A percentile compares a stretch with the other conserved stretches of the same genome.
phyloP scores from a whole-genome alignment of 2,329 filamentous ascomycete genomes.

The Ophiostoma quercus region DNA sequence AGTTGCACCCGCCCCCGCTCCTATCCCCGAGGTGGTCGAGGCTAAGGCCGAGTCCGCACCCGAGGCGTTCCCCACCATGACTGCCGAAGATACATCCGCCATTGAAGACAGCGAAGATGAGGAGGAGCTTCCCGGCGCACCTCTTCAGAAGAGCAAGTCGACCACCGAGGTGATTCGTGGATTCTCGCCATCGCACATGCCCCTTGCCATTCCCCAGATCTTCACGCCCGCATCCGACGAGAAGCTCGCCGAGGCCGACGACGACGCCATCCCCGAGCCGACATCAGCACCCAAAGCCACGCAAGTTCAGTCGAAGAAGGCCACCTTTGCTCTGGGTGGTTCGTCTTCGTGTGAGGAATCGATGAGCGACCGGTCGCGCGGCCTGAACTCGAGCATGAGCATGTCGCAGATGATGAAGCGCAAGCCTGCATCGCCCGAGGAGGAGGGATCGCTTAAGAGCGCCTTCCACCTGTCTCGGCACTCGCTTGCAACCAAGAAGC shows the following conservation, averaged over 20 bases:
- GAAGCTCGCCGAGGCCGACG: constrained; percentile 28
- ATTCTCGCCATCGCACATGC: constrained; percentile 70
- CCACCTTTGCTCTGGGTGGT: constrained; percentile 67
- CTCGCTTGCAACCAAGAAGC: constrained; percentile 59
- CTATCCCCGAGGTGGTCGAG: not conserved
- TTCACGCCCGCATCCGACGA: not conserved
- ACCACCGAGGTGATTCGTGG: constrained; percentile 69
- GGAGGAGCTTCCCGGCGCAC: not conserved
- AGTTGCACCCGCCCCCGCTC: not conserved
- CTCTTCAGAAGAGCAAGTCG: constrained; percentile 25
- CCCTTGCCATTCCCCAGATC: constrained; percentile 43
- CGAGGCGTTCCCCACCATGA: not conserved
- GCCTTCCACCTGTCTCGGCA: constrained; percentile 44
- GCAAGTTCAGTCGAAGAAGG: constrained; percentile 62
- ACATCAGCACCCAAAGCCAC: constrained; percentile 54
- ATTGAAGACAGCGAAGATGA: not conserved
- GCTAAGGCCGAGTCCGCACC: not conserved
- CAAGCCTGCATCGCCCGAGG: constrained; percentile 45
- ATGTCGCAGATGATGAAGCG: constrained; percentile 34
- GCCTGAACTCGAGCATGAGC: constrained; percentile 38
- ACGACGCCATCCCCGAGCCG: constrained; percentile 53
- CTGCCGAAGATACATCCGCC: not conserved
- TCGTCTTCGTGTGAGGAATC: constrained; percentile 79
- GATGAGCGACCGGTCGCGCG: constrained; percentile 54
- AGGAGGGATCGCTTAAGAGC: constrained; percentile 67